Percentiles rank a stretch among this genome's conserved stretches.
These are phyloP conservation scores for Aciculosporium take DNA, from an alignment of 2,329 filamentous ascomycete species.

Conservation along the genomic window DNA sequence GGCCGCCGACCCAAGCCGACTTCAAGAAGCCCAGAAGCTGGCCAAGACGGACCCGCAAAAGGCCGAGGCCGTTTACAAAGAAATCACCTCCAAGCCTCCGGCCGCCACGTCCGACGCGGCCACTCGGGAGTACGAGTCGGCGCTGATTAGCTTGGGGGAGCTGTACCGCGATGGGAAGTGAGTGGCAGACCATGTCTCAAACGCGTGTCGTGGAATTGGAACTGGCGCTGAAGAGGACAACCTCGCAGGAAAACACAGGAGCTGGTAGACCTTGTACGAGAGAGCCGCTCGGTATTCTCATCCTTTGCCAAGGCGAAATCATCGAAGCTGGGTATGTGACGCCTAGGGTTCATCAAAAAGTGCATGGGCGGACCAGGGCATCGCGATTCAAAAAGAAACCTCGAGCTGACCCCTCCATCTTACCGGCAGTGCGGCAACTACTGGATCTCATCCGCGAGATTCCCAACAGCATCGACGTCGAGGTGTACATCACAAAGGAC, in stretches of 20 bases:
- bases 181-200: conserved; percentile 23
- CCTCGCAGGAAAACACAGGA: conserved; percentile 56
- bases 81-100: conserved; percentile 74
- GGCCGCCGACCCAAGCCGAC: conserved; percentile 46
- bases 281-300: conserved; percentile 80
- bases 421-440: conserved; percentile 67
- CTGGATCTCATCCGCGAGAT: conserved; percentile 91
- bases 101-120: conserved; percentile 72
- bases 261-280: conserved; percentile 77
- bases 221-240: conserved; percentile 3
- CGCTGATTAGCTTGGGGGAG: conserved; percentile 78
- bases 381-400: too few relatives aligned
- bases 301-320: conserved; percentile 99
- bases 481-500: conserved; percentile 91
- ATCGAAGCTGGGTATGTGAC: conserved; percentile 72
- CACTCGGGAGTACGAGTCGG: conserved; percentile 80
- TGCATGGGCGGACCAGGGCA: too few relatives aligned
- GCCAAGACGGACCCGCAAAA: conserved; percentile 67
- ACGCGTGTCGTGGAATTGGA: not conserved
- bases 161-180: conserved; percentile 81
- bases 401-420: not conserved
- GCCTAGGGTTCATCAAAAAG: not conserved
- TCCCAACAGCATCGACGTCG: conserved; percentile 85
- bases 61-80: conserved; percentile 78
- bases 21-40: conserved; percentile 80